Evolutionary conservation across 2,329 filamentous ascomycete species (phyloP).

Genomic region (Cytospora mali): DNA sequence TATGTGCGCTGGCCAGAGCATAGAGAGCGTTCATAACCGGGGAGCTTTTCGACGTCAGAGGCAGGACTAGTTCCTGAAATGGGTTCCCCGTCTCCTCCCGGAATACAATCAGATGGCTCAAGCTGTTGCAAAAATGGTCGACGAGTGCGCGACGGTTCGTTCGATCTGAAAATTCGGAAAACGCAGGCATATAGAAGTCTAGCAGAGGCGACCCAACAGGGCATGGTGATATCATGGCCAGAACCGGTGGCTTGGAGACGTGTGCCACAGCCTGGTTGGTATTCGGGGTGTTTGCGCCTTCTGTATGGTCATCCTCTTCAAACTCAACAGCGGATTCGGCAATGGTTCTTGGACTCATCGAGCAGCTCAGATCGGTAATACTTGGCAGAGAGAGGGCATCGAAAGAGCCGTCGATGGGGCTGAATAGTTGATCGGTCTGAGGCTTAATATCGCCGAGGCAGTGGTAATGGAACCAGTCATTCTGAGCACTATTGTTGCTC

Average conservation of each 20-base stretch:
- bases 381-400: conserved; percentile 18
- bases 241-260: conserved; percentile 38
- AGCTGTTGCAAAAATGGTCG: conserved; percentile 65
- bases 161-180: conserved; percentile 59
- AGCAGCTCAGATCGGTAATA: conserved; percentile 19
- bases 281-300: conserved; percentile 6
- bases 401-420: conserved; percentile 26
- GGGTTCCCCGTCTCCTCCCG: conserved; percentile 65
- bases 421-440: conserved; percentile 24
- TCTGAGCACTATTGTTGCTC: conserved; percentile 21
- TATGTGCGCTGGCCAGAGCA: conserved; percentile 79
- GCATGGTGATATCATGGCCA: conserved; percentile 46
- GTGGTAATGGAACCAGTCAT: conserved; percentile 23
- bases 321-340: conserved; percentile 19
- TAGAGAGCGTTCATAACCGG: conserved; percentile 82
- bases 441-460: conserved; percentile 1
- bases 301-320: conserved; percentile 22
- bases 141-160: conserved; percentile 58
- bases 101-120: conserved; percentile 67
- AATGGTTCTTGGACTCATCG: conserved; percentile 7
- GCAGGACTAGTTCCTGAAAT: conserved; percentile 65
- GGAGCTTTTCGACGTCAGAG: conserved; percentile 56
- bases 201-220: conserved; percentile 46
- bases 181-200: conserved; percentile 56
- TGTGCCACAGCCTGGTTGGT: conserved; percentile 27